A percentile compares a stretch with the other conserved stretches of the same genome.
These are phyloP conservation scores for Penicillium manginii DNA, from an alignment of 495 filamentous ascomycete genomes.

Conservation along the genomic window DNA sequence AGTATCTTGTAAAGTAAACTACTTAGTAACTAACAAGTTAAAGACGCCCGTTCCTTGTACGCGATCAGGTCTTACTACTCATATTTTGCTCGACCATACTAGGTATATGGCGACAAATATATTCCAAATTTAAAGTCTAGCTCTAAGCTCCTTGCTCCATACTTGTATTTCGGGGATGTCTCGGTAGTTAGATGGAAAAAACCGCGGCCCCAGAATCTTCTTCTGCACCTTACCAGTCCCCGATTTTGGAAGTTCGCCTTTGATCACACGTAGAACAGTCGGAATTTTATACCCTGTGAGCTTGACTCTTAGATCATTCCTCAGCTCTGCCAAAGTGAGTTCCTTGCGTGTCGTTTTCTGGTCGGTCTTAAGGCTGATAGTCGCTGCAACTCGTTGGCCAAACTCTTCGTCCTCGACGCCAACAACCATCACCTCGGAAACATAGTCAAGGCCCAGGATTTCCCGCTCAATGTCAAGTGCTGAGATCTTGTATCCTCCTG, in stretches of 20 bases:
- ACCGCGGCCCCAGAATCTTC: conserved; percentile 49
- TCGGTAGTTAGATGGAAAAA: conserved; percentile 45
- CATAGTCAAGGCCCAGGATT: conserved; percentile 40
- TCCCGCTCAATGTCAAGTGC: conserved; percentile 50
- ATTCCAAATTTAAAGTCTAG: conserved; percentile 18
- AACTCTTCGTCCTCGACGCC: conserved; percentile 49
- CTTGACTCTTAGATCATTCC: conserved; percentile 41
- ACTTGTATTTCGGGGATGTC: conserved; percentile 41
- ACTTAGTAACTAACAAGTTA: no score
- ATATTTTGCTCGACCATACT: background rate
- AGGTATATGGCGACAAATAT: background rate
- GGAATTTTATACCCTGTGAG: conserved; percentile 54
- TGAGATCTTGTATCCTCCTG: conserved; percentile 52
- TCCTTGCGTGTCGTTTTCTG: conserved; percentile 18
- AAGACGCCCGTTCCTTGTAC: background rate
- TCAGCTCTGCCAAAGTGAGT: conserved; percentile 40
- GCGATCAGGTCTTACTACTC: background rate
- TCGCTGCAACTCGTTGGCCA: conserved; percentile 55
- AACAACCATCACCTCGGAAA: conserved; percentile 49
- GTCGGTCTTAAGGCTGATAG: conserved; percentile 39
- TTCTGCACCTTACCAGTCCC: conserved; percentile 55
- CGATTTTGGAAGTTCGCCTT: conserved; percentile 52
- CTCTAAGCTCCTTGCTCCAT: conserved; percentile 31
- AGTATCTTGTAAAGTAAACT: no score
- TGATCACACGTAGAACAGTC: conserved; percentile 46